Evolutionary conservation across 106 monocot genomes (phyloP), one percentile per base, ranked within the genome.

Genomic region (Iris macrosiphon): DNA sequence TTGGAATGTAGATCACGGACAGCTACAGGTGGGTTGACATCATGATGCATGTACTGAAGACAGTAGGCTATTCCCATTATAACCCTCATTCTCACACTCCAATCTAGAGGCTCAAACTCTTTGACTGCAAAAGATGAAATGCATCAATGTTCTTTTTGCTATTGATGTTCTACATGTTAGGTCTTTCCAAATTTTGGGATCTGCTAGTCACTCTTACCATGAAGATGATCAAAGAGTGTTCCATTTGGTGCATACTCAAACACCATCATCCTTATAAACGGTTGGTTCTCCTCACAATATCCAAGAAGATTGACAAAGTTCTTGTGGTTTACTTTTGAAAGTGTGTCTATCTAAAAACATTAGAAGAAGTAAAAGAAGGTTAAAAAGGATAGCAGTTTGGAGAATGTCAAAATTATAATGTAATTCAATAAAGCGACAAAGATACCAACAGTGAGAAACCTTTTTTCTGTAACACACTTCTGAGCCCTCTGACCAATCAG

Each of bases 241-340:
- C 98, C 91, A 76, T 79, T 99, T 10, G 87, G 66, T 52, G 87
- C 72, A 69, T 91, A 99, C 35, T 99, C 98, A 45, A 91, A 75
- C 21, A 91, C 87, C 91, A 91, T 87, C 87, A 87, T 87, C 72
- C 91, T 79, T 80, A 71, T 83, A 61, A 99, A 99, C 54, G 91
- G 87, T 31, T 81, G 69, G 48, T 87, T 63, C 59, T 99, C 98
- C 58, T 84, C 83, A 62, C 91, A 98, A 64, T 84, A 98, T 6
- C 98, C 98, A 12, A 98, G 66, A 37, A 99, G 98, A 74, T 83
- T 99, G 57, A 91, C 73, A 61, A 87, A 99, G 53, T 99, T 99
- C 53, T 99, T 99, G 59, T 99, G 98, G 48, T 91, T 91, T 40
- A 99, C 49, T 38, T 70, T 77, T 45, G 98, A 99, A 27, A 91